Evolutionary conservation across 257 asterid species (phyloP).

Genomic region (Cordia subcordata): DNA sequence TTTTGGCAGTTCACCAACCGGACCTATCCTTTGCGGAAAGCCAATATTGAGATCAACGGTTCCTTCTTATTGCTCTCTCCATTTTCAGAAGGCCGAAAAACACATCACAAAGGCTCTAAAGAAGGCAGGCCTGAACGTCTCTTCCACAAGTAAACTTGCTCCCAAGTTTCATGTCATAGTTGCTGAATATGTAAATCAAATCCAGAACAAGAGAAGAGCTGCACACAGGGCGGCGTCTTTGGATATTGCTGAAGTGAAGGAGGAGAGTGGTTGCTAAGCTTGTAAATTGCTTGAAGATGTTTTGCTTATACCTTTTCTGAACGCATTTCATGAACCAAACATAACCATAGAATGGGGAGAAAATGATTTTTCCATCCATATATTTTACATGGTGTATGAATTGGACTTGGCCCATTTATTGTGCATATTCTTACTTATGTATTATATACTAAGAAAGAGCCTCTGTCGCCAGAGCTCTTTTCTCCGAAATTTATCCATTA

Average conservation of each 20-base stretch:
- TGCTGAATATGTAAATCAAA: conserved; percentile 59
- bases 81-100: conserved; percentile 76
- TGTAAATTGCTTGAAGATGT: conserved; percentile 1
- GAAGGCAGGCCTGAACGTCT: conserved; percentile 64
- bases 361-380: too few species aligned
- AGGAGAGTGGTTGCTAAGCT: conserved; percentile 47
- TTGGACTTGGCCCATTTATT: too few species aligned
- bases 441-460: too few species aligned
- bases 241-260: conserved; percentile 39
- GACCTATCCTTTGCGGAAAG: conserved; percentile 81
- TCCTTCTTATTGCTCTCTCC: conserved; percentile 76
- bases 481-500: too few species aligned
- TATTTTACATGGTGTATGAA: too few species aligned
- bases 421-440: too few species aligned
- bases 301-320: neutral
- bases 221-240: conserved; percentile 32
- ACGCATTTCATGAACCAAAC: neutral
- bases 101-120: conserved; percentile 76
- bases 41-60: conserved; percentile 76
- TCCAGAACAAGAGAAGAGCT: conserved; percentile 71
- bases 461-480: too few species aligned
- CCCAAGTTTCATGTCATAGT: conserved; percentile 77
- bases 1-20: conserved; percentile 63
- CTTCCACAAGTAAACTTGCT: conserved; percentile 69
- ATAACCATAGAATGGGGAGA: too few species aligned